These are phyloP conservation scores for Dryas integrifolia DNA, from an alignment of 331 rosid species.

Conservation along the genomic window DNA sequence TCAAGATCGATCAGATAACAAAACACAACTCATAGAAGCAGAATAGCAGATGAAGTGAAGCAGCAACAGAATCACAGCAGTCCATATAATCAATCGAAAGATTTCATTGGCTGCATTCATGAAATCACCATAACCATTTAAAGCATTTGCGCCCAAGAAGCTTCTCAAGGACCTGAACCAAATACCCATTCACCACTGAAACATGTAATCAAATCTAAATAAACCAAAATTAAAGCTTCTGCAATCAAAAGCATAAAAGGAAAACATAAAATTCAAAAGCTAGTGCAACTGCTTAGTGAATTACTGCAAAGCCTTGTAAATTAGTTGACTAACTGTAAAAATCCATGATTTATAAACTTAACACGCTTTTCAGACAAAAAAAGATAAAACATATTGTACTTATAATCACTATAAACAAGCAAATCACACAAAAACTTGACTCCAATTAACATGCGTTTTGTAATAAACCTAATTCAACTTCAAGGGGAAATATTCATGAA, in stretches of 20 bases:
- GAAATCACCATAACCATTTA: conserved; percentile 81
- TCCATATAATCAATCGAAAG: conserved; percentile 75
- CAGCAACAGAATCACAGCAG: conserved; percentile 77
- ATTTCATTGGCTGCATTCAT: conserved; percentile 77
- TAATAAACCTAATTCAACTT: too few relatives aligned
- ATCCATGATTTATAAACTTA: not conserved
- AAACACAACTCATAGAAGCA: conserved; percentile 56
- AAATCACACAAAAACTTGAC: not conserved
- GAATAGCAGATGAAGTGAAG: conserved; percentile 69
- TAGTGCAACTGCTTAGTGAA: not conserved
- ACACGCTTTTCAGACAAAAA: too few relatives aligned
- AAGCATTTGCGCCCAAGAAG: conserved; percentile 80
- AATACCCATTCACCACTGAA: conserved; percentile 58
- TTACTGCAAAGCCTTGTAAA: not conserved
- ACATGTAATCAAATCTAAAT: conserved; percentile 37
- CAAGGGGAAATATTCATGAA: not conserved
- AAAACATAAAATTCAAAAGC: not conserved
- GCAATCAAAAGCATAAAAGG: not conserved
- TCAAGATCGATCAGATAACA: conserved; percentile 43
- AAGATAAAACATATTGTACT: too few relatives aligned
- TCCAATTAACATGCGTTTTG: not conserved
- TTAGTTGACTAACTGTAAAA: not conserved
- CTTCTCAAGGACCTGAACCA: conserved; percentile 80
- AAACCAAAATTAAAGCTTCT: conserved; percentile 8
- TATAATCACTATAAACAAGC: not conserved